Conservation (phyloP, 2,329 filamentous ascomycete genomes). For the Beauveria scarabaeidicola region DNA sequence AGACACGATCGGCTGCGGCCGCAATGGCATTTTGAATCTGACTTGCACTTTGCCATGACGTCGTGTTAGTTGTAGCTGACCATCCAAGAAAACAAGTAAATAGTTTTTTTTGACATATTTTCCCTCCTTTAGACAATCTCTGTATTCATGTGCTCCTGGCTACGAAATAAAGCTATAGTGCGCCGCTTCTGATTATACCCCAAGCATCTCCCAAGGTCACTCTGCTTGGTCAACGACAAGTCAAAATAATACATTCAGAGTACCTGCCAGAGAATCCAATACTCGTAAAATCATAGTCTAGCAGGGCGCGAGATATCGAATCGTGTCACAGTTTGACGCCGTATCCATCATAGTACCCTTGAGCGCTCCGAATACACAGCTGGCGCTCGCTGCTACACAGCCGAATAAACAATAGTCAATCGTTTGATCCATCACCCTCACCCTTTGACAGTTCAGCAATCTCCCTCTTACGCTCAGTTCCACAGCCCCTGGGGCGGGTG, state of each 20-base stretch:
- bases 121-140: too few species aligned
- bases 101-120: too few species aligned
- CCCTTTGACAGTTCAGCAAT: neutral
- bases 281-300: too few species aligned
- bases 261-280: too few species aligned
- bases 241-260: neutral
- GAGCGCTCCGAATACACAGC: neutral
- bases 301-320: too few species aligned
- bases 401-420: neutral
- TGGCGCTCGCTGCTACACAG: neutral
- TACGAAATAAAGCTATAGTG: neutral
- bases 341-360: neutral
- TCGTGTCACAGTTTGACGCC: neutral
- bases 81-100: neutral
- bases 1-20: slow-evolving; percentile 4
- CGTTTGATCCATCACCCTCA: neutral
- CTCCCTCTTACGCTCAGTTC: neutral
- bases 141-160: neutral
- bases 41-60: neutral
- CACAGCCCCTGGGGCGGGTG: neutral
- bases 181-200: neutral
- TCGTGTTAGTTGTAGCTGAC: neutral
- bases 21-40: neutral
- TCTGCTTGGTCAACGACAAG: neutral
- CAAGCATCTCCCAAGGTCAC: neutral